These are phyloP conservation scores for Oenanthe javanica DNA, from an alignment of 140 eudicot species.

Conservation along the genomic window DNA sequence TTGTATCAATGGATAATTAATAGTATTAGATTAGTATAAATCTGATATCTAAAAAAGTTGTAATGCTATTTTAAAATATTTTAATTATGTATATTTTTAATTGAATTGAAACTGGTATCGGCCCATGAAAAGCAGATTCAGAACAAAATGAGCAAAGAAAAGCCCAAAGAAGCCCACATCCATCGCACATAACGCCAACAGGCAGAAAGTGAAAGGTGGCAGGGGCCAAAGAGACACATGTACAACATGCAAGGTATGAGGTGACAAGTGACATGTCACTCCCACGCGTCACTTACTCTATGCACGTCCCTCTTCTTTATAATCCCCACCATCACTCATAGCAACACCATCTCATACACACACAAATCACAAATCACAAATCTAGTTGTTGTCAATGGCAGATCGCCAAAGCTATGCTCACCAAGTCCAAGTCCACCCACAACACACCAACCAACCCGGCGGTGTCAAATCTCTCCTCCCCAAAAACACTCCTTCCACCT, in stretches of 20 bases:
- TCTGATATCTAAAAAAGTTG: no score
- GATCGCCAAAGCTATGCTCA: slow-evolving; percentile 29
- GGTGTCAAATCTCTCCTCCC: neutral
- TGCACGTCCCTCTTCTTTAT: slow-evolving; percentile 13
- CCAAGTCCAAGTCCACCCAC: slow-evolving; percentile 58
- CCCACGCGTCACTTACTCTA: slow-evolving; percentile 33
- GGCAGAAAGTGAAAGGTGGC: neutral
- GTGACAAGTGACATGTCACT: slow-evolving; percentile 20
- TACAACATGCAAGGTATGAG: slow-evolving; percentile 38
- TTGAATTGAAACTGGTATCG: no score
- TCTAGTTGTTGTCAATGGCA: slow-evolving; percentile 25
- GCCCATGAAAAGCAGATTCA: neutral
- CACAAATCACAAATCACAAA: neutral
- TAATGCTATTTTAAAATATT: no score
- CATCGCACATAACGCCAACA: neutral
- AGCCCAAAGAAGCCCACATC: neutral
- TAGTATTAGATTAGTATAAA: no score
- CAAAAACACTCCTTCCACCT: slow-evolving; percentile 36
- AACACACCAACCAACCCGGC: slow-evolving; percentile 14
- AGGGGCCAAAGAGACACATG: slow-evolving; percentile 27
- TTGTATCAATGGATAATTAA: no score
- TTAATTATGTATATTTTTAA: no score
- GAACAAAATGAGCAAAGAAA: neutral
- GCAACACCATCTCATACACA: neutral
- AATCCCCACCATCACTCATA: slow-evolving; percentile 7